Evolutionary conservation across 176 grass and related monocot species (phyloP), one percentile per base, ranked within the genome.

Genomic region (Aegilops umbellulata): DNA sequence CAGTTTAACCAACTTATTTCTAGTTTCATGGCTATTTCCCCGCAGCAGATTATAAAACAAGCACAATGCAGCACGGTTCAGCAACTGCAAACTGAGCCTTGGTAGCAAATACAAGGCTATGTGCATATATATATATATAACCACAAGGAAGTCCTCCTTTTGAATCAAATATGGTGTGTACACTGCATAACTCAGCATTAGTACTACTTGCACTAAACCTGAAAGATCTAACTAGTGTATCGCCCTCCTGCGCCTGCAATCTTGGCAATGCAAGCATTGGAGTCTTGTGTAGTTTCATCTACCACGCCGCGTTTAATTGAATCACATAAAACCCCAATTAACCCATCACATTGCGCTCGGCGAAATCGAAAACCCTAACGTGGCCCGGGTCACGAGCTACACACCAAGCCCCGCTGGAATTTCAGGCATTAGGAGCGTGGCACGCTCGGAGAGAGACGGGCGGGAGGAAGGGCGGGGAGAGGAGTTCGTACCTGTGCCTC

Each of bases 401-500:
- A 82, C 26, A 76, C 55, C 61, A 16, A 26, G 46, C 71, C 14
- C 38, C 38, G 23, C 63, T 67, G 63, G 77, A 73, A 71, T 26
- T 51, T 57, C 1, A 32, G 7, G 30, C 68, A 75, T 51, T 49
- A 46, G 39, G 3, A 46, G 16, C 25, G 36, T 22, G 3, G 26
- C 26, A 22, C 60, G 58, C 25, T 26, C 20, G 15, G 49, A 73
- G 68, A 16, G 20, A 76, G 13, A 85, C 17, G 27, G 47, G 57
- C 16, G 69, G 44, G 58, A 30, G 63, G 73, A 55, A 14, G 17
- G 20, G 46, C 51, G 74, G 60, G 55, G 58, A 15, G 31, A 76
- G 60, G 65, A 65, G 1, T 39, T 19, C 79, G 29, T 87, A 55
- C 96, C 93, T 98, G 90, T 10, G 96, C 96, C 92, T 98, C 96